phyloP scores from a whole-genome alignment of 108 stramenopile species.

The Discostella stelligeroides region DNA sequence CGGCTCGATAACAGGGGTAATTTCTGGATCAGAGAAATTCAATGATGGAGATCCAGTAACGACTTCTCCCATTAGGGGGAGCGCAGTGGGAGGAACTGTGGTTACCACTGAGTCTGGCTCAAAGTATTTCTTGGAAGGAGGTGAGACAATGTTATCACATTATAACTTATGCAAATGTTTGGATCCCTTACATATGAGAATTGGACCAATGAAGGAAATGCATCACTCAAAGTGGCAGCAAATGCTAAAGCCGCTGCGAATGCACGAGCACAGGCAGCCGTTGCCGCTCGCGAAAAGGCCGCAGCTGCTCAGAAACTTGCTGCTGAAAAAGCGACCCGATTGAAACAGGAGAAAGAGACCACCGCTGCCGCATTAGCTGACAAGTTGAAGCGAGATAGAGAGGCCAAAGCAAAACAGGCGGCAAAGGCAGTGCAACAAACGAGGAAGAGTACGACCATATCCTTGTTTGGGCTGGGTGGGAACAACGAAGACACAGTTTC shows the following conservation, averaged over 20 bases:
- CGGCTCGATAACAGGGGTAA: conserved; percentile 52
- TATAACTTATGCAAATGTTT: not conserved
- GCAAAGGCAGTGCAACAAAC: conserved; percentile 30
- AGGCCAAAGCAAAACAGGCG: conserved; percentile 25
- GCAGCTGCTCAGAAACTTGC: conserved; percentile 21
- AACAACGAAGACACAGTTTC: conserved; percentile 11
- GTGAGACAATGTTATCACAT: not conserved
- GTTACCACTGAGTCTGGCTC: conserved; percentile 48
- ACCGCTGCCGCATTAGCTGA: conserved; percentile 13
- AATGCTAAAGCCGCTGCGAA: not conserved
- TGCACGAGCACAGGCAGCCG: conserved; percentile 9
- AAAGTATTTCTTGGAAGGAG: conserved; percentile 47
- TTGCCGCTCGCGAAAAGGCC: conserved; percentile 13
- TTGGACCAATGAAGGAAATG: not conserved
- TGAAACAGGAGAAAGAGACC: conserved; percentile 7
- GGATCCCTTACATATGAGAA: not conserved
- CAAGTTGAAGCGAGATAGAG: conserved; percentile 26
- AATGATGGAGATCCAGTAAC: conserved; percentile 51
- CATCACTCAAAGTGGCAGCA: conserved; percentile 1
- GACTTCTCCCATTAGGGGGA: conserved; percentile 50
- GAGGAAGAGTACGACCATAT: conserved; percentile 42
- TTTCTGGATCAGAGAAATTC: conserved; percentile 40
- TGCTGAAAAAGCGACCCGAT: conserved; percentile 15
- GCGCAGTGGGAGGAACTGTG: conserved; percentile 34
- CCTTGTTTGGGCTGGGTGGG: conserved; percentile 45